A percentile compares a stretch with the other conserved stretches of the same genome.
Evolutionary conservation across 2,329 filamentous ascomycete genomes (phyloP).

Genomic region (Aureobasidium leucospermi): DNA sequence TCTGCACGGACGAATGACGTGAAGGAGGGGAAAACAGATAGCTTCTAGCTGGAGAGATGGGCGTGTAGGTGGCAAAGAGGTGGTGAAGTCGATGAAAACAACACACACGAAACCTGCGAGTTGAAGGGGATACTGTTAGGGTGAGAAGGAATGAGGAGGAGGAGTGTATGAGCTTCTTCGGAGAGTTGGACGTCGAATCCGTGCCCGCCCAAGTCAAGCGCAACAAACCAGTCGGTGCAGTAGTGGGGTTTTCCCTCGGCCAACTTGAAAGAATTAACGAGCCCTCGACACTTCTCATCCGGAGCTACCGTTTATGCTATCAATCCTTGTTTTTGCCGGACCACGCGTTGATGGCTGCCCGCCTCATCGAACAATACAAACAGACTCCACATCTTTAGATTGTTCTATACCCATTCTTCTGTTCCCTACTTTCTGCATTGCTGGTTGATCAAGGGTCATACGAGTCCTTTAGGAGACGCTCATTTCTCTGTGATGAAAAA

Average conservation of each 20-base stretch:
- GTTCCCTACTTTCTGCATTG: neutral
- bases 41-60: neutral
- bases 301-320: neutral
- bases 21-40: neutral
- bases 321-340: neutral
- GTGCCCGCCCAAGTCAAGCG: neutral
- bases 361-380: neutral
- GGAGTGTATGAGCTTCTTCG: neutral
- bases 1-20: constrained; percentile 11
- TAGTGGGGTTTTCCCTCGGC: constrained; percentile 10
- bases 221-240: neutral
- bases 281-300: neutral
- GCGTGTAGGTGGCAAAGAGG: neutral
- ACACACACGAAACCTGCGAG: neutral
- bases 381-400: neutral
- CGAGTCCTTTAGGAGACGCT: neutral
- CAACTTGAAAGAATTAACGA: constrained; percentile 12
- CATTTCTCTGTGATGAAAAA: neutral
- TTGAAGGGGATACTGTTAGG: neutral
- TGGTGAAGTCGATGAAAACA: neutral
- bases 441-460: neutral
- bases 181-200: neutral
- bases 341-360: neutral
- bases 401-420: neutral
- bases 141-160: neutral